phyloP scores from a whole-genome alignment of 352 stramenopile species.

The Plasmopara muralis region DNA sequence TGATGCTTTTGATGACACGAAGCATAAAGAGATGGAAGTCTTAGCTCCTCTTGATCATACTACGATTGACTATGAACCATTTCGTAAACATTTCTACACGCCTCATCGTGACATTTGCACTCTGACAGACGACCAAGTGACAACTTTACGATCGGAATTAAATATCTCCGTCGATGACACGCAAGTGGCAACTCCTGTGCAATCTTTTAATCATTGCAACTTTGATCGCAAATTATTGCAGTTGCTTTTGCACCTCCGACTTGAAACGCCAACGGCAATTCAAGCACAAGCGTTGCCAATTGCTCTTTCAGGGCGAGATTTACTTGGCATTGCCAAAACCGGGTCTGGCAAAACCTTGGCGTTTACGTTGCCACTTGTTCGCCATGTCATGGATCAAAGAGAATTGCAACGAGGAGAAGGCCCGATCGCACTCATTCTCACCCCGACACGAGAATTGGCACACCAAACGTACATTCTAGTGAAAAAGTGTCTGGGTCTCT shows the following conservation, averaged over 20 bases:
- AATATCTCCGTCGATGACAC: conserved; percentile 41
- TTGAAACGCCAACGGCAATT: conserved; percentile 77
- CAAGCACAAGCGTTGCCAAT: conserved; percentile 79
- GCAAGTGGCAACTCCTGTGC: conserved; percentile 50
- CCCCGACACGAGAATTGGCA: conserved; percentile 74
- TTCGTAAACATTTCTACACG: conserved; percentile 75
- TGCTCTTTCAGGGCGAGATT: conserved; percentile 62
- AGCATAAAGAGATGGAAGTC: conserved; percentile 67
- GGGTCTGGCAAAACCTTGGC: conserved; percentile 97
- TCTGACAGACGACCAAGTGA: conserved; percentile 32
- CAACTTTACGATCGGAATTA: conserved; percentile 39
- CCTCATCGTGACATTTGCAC: conserved; percentile 33
- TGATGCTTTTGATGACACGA: conserved; percentile 23
- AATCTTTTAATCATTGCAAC: conserved; percentile 68
- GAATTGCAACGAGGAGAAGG: conserved; percentile 66
- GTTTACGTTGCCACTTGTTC: conserved; percentile 94
- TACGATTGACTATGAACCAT: conserved; percentile 69
- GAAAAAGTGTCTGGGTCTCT: conserved; percentile 74
- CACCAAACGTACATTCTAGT: conserved; percentile 81
- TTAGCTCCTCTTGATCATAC: conserved; percentile 66
- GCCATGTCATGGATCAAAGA: conserved; percentile 84
- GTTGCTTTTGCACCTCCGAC: conserved; percentile 56
- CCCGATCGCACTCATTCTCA: conserved; percentile 71
- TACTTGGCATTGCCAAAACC: conserved; percentile 92
- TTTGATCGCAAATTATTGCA: conserved; percentile 65